Conservation (phyloP, 768 basidiomycete genomes). For the Tephrocybe sp. region DNA sequence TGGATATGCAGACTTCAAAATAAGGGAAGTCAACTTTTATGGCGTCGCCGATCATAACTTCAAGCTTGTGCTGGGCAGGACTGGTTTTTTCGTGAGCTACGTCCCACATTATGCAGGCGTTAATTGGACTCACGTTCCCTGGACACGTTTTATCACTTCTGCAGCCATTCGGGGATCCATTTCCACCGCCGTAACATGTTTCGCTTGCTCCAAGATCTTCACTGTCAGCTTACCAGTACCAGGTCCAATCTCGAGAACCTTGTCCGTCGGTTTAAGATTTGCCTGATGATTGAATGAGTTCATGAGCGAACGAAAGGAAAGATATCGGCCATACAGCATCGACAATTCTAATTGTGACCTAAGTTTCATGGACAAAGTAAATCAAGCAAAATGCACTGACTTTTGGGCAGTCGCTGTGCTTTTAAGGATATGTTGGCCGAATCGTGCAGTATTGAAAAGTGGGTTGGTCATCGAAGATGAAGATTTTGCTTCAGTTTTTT, state of each 20-base stretch:
- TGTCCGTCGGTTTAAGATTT: constrained; percentile 89
- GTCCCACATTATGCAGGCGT: background rate
- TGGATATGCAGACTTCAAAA: constrained; percentile 99
- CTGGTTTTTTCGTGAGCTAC: constrained; percentile 35
- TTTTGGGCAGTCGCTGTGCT: constrained; percentile 89
- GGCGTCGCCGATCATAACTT: constrained; percentile 96
- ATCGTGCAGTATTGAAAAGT: constrained; percentile 91
- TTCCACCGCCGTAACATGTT: constrained; percentile 91
- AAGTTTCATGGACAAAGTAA: constrained; percentile 1
- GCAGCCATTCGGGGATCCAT: constrained; percentile 99
- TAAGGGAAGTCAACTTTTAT: constrained; percentile 98
- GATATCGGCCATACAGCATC: constrained; percentile 34
- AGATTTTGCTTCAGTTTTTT: constrained; percentile 41
- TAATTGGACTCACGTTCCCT: constrained; percentile 82
- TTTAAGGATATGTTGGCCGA: constrained; percentile 97
- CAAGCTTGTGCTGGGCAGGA: constrained; percentile 92
- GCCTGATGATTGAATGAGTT: constrained; percentile 47
- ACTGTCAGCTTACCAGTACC: constrained; percentile 97
- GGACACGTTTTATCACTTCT: constrained; percentile 93
- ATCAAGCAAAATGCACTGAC: constrained; percentile 39
- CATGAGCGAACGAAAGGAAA: background rate
- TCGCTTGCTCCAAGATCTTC: constrained; percentile 88
- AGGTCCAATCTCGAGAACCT: constrained; percentile 95
- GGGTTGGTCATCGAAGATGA: constrained; percentile 68
- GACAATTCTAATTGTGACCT: constrained; percentile 32